Base-by-base conservation (phyloP, 2,329 filamentous ascomycete genomes). In the Colletotrichum tropicale region DNA sequence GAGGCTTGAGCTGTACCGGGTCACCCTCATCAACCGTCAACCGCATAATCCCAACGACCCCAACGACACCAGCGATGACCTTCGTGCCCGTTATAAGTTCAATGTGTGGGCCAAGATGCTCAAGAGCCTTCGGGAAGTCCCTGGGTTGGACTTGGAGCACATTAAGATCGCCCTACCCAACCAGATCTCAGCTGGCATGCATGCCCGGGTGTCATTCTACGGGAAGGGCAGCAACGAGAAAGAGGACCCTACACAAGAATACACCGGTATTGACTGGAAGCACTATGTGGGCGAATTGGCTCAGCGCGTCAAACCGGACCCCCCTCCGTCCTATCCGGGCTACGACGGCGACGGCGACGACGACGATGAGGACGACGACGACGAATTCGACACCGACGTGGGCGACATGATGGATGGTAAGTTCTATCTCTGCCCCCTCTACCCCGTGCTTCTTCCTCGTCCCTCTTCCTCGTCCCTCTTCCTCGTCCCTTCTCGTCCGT, bases 1-100 rank as follows among this genome's bases (percentile, higher is more conserved):
- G 10, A 78, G 79, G 8, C 80, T 92, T 9, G 86, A 85, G 71
- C 79, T 92, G 0, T 88, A 88, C 80, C 88, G 85, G 60, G 78
- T 90, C 21, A 83, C 74, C 0, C 78, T 87, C 3, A 55, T 79
- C 7, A 26, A 21, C 34, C 48, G 32, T n/a, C 15, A 24, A 24
- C 61, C 52, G 36, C 58, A 73, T 52, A 52, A 21, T 52, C 43
- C 43, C 18, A 13, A 3, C 58, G 21, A 67, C 28, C 43, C 43
- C 18, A 13, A 3, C 58, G 21, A 67, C 28, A 36, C 66, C 24
- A 26, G 21, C 16, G 52, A 66, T 6, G 56, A 73, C 3, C 24
- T 18, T n/a, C 28, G 61, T 1, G 77, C 34, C 65, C 48, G 5
- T 55, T 79, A 1, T 77, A 79, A 2, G 70, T 43, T 77, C 67